Conservation (phyloP, 495 filamentous ascomycete species). For the Pyrenula aspistea region DNA sequence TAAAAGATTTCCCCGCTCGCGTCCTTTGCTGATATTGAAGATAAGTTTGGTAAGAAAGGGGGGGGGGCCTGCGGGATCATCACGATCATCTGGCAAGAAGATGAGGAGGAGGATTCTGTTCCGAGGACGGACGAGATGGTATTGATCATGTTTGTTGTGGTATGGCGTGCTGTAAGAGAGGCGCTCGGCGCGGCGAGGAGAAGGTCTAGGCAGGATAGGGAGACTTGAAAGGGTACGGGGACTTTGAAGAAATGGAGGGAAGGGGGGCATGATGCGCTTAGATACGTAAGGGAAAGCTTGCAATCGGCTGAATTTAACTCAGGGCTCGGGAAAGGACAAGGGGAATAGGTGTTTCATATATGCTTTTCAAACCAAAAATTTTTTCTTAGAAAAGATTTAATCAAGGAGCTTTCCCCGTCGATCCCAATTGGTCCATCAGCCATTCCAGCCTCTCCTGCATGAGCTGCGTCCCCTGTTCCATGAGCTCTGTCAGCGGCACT, state of each 20-base stretch:
- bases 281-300: too few relatives aligned
- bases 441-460: conserved; percentile 53
- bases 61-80: too few relatives aligned
- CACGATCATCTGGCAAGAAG: too few relatives aligned
- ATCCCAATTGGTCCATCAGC: conserved; percentile 55
- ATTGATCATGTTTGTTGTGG: conserved; percentile 55
- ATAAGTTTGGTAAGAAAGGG: too few relatives aligned
- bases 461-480: conserved; percentile 48
- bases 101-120: too few relatives aligned
- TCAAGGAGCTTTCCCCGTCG: conserved; percentile 42
- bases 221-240: conserved; percentile 44
- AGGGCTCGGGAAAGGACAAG: too few relatives aligned
- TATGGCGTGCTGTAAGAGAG: conserved; percentile 49
- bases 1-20: too few relatives aligned
- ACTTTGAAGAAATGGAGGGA: conserved; percentile 63
- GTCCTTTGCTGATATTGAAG: too few relatives aligned
- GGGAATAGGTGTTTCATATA: too few relatives aligned
- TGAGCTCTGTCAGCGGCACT: conserved; percentile 45
- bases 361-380: too few relatives aligned
- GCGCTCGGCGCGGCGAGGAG: conserved; percentile 54
- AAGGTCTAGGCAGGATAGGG: conserved; percentile 40
- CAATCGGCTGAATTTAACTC: too few relatives aligned
- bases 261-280: conserved; percentile 54
- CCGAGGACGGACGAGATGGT: conserved; percentile 43
- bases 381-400: too few relatives aligned